Evolutionary conservation across 2,329 filamentous ascomycete species (phyloP).

Genomic region (Thelonectria discophora): DNA sequence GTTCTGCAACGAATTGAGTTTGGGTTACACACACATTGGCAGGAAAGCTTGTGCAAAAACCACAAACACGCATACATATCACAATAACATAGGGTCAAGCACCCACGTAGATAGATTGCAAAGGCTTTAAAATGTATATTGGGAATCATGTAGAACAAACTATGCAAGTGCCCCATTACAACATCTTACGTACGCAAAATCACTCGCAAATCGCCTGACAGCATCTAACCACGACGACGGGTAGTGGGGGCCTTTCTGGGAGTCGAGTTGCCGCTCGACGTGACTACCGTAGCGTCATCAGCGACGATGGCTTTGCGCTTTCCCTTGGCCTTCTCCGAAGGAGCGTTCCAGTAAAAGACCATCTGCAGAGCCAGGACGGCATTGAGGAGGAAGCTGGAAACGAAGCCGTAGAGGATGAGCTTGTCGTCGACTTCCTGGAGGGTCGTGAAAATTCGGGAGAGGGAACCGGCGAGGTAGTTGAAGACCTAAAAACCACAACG

Average conservation of each 20-base stretch:
- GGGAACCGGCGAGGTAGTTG: slow-evolving; percentile 93
- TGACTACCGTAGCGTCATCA: slow-evolving; percentile 43
- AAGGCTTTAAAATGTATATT: background rate
- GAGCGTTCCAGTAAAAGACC: slow-evolving; percentile 93
- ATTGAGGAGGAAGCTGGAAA: slow-evolving; percentile 92
- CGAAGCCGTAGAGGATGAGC: slow-evolving; percentile 92
- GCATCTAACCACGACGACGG: slow-evolving; percentile 52
- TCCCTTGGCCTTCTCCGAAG: slow-evolving; percentile 56
- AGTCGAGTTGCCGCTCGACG: slow-evolving; percentile 40
- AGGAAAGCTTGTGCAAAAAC: background rate
- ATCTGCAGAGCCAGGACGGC: slow-evolving; percentile 87
- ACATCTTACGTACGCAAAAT: slow-evolving; percentile 25
- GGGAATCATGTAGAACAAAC: slow-evolving; percentile 19
- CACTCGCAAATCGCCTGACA: slow-evolving; percentile 31
- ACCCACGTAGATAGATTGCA: background rate
- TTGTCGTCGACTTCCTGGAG: slow-evolving; percentile 97
- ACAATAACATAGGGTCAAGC: background rate
- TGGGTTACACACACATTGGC: background rate
- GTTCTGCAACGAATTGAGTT: background rate
- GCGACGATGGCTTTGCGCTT: slow-evolving; percentile 51
- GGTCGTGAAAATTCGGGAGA: slow-evolving; percentile 96
- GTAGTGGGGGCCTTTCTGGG: slow-evolving; percentile 56
- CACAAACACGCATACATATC: background rate
- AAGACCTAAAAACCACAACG: slow-evolving; percentile 73
- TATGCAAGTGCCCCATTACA: slow-evolving; percentile 20